Base-by-base conservation (phyloP, 192 early-diverging fungal species). In the Chytriomyces sp. region DNA sequence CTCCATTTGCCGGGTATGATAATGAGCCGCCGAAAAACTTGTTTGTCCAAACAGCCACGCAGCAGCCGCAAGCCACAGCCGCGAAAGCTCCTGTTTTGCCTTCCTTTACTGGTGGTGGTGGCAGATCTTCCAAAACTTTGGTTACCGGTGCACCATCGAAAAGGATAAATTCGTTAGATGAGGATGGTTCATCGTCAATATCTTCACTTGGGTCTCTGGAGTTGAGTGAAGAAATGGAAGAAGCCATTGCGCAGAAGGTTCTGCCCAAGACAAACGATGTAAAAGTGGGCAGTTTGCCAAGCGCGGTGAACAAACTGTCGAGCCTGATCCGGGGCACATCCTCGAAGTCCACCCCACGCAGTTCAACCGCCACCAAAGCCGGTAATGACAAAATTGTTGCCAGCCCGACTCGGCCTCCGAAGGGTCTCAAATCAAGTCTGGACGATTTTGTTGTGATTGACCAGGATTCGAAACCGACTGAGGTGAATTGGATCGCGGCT, bases 381-480 rank as follows among this genome's bases (percentile, higher is more conserved):
- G 24, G 1, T 9, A 69, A 26, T 69, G 49, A 23, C 28, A 23
- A 69, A 45, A 61, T 44, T 11, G 48, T 50, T 18, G 20, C 68
- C 45, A 11, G 24, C 20, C 13, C 24, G 61, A 46, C 53, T 57
- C 35, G 35, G 35, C 35, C 35, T 1, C 2, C 35, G 35, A 35
- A 35, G 35, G 69, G 20, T 8, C n/a, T 74, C 24, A 74, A 69
- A 45, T 66, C 45, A n/a, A 78, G 80, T 50, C 71, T 82, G 13
- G 87, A 88, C n/a, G 87, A 89, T 46, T 89, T 84, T 67, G 87
- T 88, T 4, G 77, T 89, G 7, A 79, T 89, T 64, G 84, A 86
- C 20, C 83, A 28, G 8, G 73, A 64, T 35, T 20, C 88, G 57
- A 69, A 80, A 8, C 81, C 77, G 0, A 82, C 88, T 10, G 83